Base-by-base conservation (phyloP, 345 rosid genomes). In the Erysimum cheiranthoides region DNA sequence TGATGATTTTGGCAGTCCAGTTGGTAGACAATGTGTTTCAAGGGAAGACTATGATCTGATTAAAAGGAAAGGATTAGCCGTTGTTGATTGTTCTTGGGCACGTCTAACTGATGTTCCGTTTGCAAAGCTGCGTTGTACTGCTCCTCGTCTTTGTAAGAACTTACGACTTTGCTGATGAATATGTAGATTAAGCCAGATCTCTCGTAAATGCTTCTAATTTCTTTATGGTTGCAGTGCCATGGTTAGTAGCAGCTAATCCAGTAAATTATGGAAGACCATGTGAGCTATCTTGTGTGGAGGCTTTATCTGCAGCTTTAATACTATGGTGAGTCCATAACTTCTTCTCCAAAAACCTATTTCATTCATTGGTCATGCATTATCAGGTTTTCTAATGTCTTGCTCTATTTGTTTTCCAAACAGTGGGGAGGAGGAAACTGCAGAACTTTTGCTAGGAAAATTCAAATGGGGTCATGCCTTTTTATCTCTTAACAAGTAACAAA, bases 191-290 rank as follows among this genome's bases (percentile, higher is more conserved):
- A 72, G 36, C 12, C 1, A 10, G 4, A 40, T 72, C 40, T 38
- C 7, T 69, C 8, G 11, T 21, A 8, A 59, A 40, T 28, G 3
- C 2, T 28, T 28, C 9, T 5, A 14, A 38, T 1, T 61, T 10
- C 32, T 13, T 34, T 5, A 79, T 59, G 68, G 64, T 70, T 84
- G 80, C 85, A 96, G 99, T 93, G 64, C 99, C 98, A 6, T 93
- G 99, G 98, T 90, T 96, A 60, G 99, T 96, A 27, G 99, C 98
- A 79, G 98, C 98, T 63, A 96, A 93, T 84, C 98, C 97, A 8
- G 99, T 93, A 68, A 96, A 93, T 78, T 96, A 93, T 79, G 98
- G 99, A 38, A 87, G 97, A 49, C 98, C 99, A 0, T 91, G 98
- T 82, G 66, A 95, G 80, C 87, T 93, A 39, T 93, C 98, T 18